Evolutionary conservation across 805 yeast species (phyloP), one percentile per base, ranked within the genome.

Genomic region (Lipomyces yamadae): DNA sequence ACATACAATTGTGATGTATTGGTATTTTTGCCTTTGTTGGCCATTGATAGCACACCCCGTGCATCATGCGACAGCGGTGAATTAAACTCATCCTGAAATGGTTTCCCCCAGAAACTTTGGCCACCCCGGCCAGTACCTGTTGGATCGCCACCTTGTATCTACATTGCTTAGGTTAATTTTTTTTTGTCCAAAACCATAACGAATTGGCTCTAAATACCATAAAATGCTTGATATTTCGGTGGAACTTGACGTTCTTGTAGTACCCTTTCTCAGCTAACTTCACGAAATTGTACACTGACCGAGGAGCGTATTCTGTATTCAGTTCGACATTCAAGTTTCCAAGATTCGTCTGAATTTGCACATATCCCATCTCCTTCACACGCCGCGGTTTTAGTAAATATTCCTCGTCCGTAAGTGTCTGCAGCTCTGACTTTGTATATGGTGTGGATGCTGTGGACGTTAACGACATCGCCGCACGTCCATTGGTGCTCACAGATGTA

Each of bases 11-110:
- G 97, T 33, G 96, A 90, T 32, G 96, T 95, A 78, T 91, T 91
- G 78, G 97, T 90, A 86, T 90, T 89, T 79, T 94, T 94, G 74
- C 97, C 97, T 66, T 94, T 89, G 74, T 91, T 91, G 70, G 97
- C 97, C 97, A 91, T 91, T 54, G 96, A 87, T 74, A 91, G 81
- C 72, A 90, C 82, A 77, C 96, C 96, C 70, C 94, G 89, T 77
- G 83, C 87, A 79, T 84, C 86, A 81, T 91, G 97, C 74, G 79
- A 88, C 82, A 86, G 85, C 72, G 79, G 73, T 77, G 90, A 90
- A 84, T 90, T 88, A 56, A 75, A 71, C 61, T 77, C 79, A 58
- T 70, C 82, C 67, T 60, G 70, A 65, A 73, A 76, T 53, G 77
- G 71, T 48, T 67, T 64, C n/a, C 77, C 76, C 69, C 69, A 72